phyloP scores from a whole-genome alignment of 169 alveolate species.

The Babesia bovis region DNA sequence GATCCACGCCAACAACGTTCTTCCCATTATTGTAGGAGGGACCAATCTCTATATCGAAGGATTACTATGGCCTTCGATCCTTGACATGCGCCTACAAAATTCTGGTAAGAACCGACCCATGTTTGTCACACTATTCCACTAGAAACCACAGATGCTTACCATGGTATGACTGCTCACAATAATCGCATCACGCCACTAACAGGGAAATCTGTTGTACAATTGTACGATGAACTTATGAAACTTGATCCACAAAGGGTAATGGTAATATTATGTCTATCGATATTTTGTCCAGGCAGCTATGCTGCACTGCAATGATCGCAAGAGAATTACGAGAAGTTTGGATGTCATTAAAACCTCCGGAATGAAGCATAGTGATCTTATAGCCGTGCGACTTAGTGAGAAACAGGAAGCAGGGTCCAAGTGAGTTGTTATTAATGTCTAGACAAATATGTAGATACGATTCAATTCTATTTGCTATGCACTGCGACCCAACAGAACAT shows the following conservation, averaged over 20 bases:
- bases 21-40: conserved; percentile 77
- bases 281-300: conserved; percentile 46
- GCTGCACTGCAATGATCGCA: conserved; percentile 74
- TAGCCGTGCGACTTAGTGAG: conserved; percentile 45
- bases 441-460: conserved; percentile 39
- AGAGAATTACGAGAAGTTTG: conserved; percentile 60
- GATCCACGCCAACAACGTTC: conserved; percentile 12
- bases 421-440: conserved; percentile 21
- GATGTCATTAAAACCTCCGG: conserved; percentile 58
- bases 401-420: conserved; percentile 45
- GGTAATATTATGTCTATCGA: neutral
- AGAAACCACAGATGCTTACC: conserved; percentile 7
- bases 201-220: conserved; percentile 50
- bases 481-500: conserved; percentile 53
- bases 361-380: conserved; percentile 70
- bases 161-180: conserved; percentile 10
- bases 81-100: conserved; percentile 12
- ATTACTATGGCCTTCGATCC: conserved; percentile 73
- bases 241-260: conserved; percentile 70
- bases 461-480: conserved; percentile 43
- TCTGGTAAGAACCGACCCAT: neutral
- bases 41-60: conserved; percentile 72
- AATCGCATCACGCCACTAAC: neutral
- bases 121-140: neutral
- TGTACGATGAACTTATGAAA: conserved; percentile 51